Evolutionary conservation across 1,139 yeast genomes (phyloP), one percentile per base, ranked within the genome.

Genomic region (Yamadazyma pseudoaaseri): DNA sequence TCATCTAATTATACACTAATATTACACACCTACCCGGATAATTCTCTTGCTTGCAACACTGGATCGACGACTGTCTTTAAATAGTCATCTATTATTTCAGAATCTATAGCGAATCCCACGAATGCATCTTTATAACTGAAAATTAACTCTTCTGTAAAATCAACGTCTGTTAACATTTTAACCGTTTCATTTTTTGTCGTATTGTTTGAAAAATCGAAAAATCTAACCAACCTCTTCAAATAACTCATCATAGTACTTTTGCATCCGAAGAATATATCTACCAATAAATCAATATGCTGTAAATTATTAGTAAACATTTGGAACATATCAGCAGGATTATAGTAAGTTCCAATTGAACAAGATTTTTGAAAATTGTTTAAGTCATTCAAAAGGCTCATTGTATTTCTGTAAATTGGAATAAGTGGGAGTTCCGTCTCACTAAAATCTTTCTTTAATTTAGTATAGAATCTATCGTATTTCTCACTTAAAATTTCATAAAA

Each of bases 241-340:
- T 64, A 63, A 26, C 51, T 38, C 5, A 42, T 37, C 34, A 61
- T 47, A 27, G 56, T 55, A n/a, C 55, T 60, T 31, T 43, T 43
- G 22, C 64, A 57, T 1, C 70, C 70, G 43, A 60, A 62, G 37
- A 48, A 55, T 11, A 40, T 32, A 32, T 58, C 47, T 10, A 53
- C 35, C 20, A 59, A 43, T 15, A 48, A 30, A n/a, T 45, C 44
- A 48, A 53, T 49, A 20, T 40, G 31, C 5, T 40, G 22, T 6
- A 51, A 23, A 18, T 39, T 39, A 2, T 35, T 12, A 21, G 35
- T 35, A 20, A 52, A 28, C 11, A 35, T 28, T 15, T 33, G 31
- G 24, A 17, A 27, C 13, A 45, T 33, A 14, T 36, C 41, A 17
- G 39, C 36, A 3, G 39, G 18, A 6, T 32, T 36, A 1, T 35